phyloP scores from a whole-genome alignment of 768 basidiomycete species.

The Leccinum longicurvipes region DNA sequence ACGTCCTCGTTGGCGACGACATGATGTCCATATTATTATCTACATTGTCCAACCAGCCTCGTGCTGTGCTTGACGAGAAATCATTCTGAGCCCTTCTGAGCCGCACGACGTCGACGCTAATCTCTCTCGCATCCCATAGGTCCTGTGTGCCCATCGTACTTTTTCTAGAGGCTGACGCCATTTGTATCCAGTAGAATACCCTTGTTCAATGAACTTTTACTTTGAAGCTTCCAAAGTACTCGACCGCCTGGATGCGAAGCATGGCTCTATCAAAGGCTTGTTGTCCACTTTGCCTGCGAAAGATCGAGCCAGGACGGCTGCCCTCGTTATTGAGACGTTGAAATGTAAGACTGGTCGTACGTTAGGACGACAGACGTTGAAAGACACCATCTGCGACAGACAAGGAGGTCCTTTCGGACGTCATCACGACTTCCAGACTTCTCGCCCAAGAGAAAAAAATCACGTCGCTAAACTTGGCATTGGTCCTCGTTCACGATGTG shows the following conservation, averaged over 20 bases:
- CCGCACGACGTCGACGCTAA: slow-evolving; percentile 26
- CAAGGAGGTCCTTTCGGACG: slow-evolving; percentile 66
- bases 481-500: slow-evolving; percentile 89
- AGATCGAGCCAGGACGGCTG: slow-evolving; percentile 73
- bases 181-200: slow-evolving; percentile 28
- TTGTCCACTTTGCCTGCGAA: slow-evolving; percentile 71
- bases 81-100: slow-evolving; percentile 24
- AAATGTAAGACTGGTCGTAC: slow-evolving; percentile 65
- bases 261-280: slow-evolving; percentile 90
- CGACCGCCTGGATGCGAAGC: slow-evolving; percentile 81
- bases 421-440: slow-evolving; percentile 66
- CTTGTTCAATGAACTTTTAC: slow-evolving; percentile 84
- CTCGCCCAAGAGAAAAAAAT: slow-evolving; percentile 74
- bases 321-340: slow-evolving; percentile 89
- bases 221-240: slow-evolving; percentile 82
- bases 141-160: slow-evolving; percentile 14
- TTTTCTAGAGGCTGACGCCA: slow-evolving; percentile 24
- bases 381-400: slow-evolving; percentile 42
- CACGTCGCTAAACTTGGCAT: slow-evolving; percentile 69
- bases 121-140: slow-evolving; percentile 11
- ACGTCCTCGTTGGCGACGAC: slow-evolving; percentile 1
- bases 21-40: slow-evolving; percentile 74
- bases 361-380: slow-evolving; percentile 6
- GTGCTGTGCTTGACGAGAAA: slow-evolving; percentile 49
- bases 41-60: slow-evolving; percentile 83